A percentile compares a stretch with the other conserved stretches of the same genome.
These are phyloP conservation scores for Ramaria sp. DNA, from an alignment of 768 basidiomycete species.

Conservation along the genomic window DNA sequence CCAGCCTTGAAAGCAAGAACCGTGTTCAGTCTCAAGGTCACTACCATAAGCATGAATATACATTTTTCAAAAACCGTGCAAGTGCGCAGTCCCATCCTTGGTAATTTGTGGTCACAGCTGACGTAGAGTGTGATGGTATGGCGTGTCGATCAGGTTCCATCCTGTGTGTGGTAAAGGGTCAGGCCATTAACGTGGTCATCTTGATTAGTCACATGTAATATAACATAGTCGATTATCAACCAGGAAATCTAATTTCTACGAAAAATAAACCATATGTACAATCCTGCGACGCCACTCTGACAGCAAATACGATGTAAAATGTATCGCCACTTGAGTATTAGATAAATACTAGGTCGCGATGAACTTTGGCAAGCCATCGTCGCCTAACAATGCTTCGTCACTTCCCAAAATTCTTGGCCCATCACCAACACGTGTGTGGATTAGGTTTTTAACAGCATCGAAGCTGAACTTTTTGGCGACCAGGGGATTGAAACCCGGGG, in stretches of 20 bases:
- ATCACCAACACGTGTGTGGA: slow-evolving; percentile 88
- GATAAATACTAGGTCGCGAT: background rate
- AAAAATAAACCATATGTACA: too few relatives aligned
- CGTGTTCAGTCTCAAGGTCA: background rate
- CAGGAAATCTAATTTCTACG: too few relatives aligned
- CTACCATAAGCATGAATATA: background rate
- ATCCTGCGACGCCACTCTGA: too few relatives aligned
- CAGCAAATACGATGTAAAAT: too few relatives aligned
- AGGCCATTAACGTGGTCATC: too few relatives aligned
- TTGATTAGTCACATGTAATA: background rate
- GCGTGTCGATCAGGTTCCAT: too few relatives aligned
- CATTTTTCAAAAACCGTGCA: slow-evolving; percentile 7
- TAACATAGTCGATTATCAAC: too few relatives aligned
- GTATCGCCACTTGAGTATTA: too few relatives aligned
- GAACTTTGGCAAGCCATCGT: slow-evolving; percentile 51
- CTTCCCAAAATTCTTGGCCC: slow-evolving; percentile 65
- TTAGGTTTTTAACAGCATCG: slow-evolving; percentile 80
- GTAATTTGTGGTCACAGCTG: slow-evolving; percentile 16
- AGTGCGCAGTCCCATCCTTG: background rate
- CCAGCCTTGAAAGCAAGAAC: slow-evolving; percentile 26
- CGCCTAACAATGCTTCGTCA: slow-evolving; percentile 55
- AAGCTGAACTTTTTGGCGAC: slow-evolving; percentile 65
- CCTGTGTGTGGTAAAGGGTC: background rate
- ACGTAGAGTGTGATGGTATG: too few relatives aligned
- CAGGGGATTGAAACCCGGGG: slow-evolving; percentile 63